Evolutionary conservation across 441 rosid genomes (phyloP).

Genomic region (Pelargonium cotyledonis): DNA sequence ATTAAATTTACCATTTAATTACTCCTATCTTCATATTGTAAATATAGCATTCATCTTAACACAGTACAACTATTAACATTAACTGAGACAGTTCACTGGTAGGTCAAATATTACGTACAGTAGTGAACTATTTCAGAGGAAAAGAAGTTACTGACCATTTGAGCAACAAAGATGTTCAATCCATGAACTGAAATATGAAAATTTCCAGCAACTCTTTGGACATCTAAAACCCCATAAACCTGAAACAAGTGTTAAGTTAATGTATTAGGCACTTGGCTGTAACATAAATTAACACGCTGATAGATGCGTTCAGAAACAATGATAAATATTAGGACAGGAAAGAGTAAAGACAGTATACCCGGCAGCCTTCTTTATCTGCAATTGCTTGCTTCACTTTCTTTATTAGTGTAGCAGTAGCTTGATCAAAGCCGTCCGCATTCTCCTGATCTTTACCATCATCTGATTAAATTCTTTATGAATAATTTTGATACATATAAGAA

Average conservation of each 20-base stretch:
- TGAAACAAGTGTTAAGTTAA: constrained; percentile 25
- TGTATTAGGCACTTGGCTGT: not conserved
- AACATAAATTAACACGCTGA: not conserved
- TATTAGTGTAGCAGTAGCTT: constrained; percentile 71
- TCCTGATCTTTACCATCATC: constrained; percentile 59
- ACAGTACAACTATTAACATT: no score
- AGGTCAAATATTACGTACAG: no score
- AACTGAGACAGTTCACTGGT: no score
- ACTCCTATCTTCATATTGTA: no score
- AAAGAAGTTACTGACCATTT: constrained; percentile 50
- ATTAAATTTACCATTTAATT: no score
- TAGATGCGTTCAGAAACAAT: no score
- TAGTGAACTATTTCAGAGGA: not conserved
- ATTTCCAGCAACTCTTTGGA: constrained; percentile 97
- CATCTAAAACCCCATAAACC: constrained; percentile 91
- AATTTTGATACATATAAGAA: not conserved
- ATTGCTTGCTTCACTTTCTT: constrained; percentile 87
- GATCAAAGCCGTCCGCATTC: constrained; percentile 57
- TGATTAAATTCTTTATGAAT: constrained; percentile 15
- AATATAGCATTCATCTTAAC: no score
- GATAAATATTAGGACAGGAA: constrained; percentile 9
- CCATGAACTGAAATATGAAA: constrained; percentile 96
- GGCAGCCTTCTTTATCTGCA: constrained; percentile 83
- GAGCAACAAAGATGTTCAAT: constrained; percentile 85
- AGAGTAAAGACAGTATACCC: constrained; percentile 38